These are phyloP conservation scores for Penicillium occitanis DNA, from an alignment of 2,329 filamentous ascomycete genomes.

Conservation along the genomic window DNA sequence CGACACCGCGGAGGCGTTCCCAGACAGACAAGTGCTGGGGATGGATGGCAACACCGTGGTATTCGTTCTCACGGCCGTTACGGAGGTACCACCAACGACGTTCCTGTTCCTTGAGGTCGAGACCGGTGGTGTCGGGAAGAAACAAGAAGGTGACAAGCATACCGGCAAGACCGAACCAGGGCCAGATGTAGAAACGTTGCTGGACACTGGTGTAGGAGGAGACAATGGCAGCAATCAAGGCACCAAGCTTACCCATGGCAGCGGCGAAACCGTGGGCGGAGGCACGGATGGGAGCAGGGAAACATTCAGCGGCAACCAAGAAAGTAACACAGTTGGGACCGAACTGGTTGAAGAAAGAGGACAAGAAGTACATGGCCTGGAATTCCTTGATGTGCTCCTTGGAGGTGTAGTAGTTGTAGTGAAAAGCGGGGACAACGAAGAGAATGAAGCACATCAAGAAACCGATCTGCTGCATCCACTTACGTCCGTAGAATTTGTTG, in stretches of 20 bases:
- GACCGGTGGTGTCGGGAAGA: constrained; percentile 93
- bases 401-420: constrained; percentile 78
- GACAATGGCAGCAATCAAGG: constrained; percentile 79
- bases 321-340: constrained; percentile 96
- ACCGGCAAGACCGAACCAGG: constrained; percentile 90
- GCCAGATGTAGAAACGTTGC: constrained; percentile 86
- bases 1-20: constrained; percentile 76
- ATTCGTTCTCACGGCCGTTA: constrained; percentile 72
- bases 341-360: constrained; percentile 98
- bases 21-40: constrained; percentile 82
- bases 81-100: constrained; percentile 88
- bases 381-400: constrained; percentile 75
- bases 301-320: constrained; percentile 94
- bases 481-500: constrained; percentile 94
- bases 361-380: constrained; percentile 98
- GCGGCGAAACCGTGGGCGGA: constrained; percentile 95
- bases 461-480: constrained; percentile 92
- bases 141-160: constrained; percentile 80
- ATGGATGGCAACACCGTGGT: constrained; percentile 92
- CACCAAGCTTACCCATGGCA: constrained; percentile 83
- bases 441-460: constrained; percentile 92
- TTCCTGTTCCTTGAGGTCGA: constrained; percentile 96
- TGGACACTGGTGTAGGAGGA: constrained; percentile 92
- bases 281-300: constrained; percentile 87
- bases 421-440: constrained; percentile 87